These are phyloP conservation scores for Candida tunisiensis DNA, from an alignment of 1,139 yeast genomes.

Conservation along the genomic window DNA sequence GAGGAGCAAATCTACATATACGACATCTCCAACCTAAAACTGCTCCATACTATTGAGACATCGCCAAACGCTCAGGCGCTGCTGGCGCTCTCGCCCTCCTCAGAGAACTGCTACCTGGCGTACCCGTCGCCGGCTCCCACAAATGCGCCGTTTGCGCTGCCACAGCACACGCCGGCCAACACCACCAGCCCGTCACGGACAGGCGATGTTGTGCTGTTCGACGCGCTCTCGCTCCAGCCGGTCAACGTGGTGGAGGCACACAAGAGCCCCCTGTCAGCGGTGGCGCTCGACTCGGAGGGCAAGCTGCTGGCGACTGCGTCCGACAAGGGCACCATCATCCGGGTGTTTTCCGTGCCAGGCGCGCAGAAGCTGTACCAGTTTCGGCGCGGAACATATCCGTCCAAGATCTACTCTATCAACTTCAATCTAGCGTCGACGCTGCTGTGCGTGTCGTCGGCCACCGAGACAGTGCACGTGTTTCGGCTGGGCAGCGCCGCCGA, in stretches of 20 bases:
- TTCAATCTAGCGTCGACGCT: constrained; percentile 64
- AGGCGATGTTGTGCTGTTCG: constrained; percentile 84
- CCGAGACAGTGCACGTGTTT: constrained; percentile 88
- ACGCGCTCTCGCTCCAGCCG: constrained; percentile 64
- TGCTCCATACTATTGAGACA: constrained; percentile 78
- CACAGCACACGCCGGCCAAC: constrained; percentile 5
- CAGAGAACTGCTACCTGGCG: constrained; percentile 52
- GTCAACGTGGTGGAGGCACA: constrained; percentile 87
- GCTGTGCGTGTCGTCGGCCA: constrained; percentile 74
- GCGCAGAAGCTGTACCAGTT: constrained; percentile 80
- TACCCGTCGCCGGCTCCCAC: constrained; percentile 61
- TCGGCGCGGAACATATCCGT: constrained; percentile 87
- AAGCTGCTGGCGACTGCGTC: constrained; percentile 81
- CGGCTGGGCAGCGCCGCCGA: constrained; percentile 19
- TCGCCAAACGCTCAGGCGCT: constrained; percentile 40
- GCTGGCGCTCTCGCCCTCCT: constrained; percentile 50
- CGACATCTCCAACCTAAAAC: constrained; percentile 75
- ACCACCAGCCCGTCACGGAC: constrained; percentile 21
- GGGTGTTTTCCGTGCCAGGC: constrained; percentile 72
- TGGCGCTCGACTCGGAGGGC: constrained; percentile 70
- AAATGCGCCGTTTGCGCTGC: constrained; percentile 6
- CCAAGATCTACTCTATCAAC: constrained; percentile 68
- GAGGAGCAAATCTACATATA: constrained; percentile 81
- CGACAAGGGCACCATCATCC: constrained; percentile 83
- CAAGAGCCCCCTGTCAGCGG: constrained; percentile 65